Percentiles rank a stretch among this genome's conserved stretches.
Conservation (phyloP, 495 filamentous ascomycete species). For the Letharia columbiana region DNA sequence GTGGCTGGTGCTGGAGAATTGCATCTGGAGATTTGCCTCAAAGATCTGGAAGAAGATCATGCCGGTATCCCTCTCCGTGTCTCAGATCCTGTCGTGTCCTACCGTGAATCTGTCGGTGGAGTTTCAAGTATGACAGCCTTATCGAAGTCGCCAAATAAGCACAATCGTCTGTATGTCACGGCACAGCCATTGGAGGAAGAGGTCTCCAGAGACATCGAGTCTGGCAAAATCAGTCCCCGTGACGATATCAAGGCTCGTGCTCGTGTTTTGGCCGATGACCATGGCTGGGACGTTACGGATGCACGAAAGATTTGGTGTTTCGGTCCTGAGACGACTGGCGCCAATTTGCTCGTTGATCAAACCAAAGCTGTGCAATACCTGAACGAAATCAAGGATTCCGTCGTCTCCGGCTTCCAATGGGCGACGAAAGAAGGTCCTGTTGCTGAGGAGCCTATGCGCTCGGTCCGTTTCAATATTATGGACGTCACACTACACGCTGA, state of each 20-base stretch:
- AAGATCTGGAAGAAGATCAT: slow-evolving; percentile 99
- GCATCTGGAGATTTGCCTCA: slow-evolving; percentile 99
- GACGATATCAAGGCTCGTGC: slow-evolving; percentile 99
- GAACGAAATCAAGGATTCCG: slow-evolving; percentile 99
- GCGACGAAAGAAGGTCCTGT: slow-evolving; percentile 94
- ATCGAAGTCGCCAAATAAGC: slow-evolving; percentile 99
- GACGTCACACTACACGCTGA: slow-evolving; percentile 99
- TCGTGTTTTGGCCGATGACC: slow-evolving; percentile 91
- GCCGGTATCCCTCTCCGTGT: slow-evolving; percentile 93
- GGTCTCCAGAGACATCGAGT: slow-evolving; percentile 80
- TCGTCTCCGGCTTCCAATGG: slow-evolving; percentile 99
- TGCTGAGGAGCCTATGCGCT: slow-evolving; percentile 96
- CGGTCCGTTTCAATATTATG: slow-evolving; percentile 95
- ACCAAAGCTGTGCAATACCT: slow-evolving; percentile 99
- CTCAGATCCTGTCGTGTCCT: slow-evolving; percentile 93
- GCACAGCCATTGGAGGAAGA: slow-evolving; percentile 88
- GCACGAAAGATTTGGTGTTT: slow-evolving; percentile 99
- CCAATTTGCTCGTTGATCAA: slow-evolving; percentile 98
- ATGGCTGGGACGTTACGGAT: slow-evolving; percentile 99
- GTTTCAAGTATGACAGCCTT: slow-evolving; percentile 89
- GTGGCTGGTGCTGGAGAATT: slow-evolving; percentile 99
- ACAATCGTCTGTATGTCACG: slow-evolving; percentile 97
- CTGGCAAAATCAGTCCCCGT: slow-evolving; percentile 84
- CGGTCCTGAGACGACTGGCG: slow-evolving; percentile 93
- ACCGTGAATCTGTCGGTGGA: slow-evolving; percentile 86